A percentile compares a stretch with the other conserved stretches of the same genome.
These are phyloP conservation scores for Coprinopsis marcescibilis DNA, from an alignment of 768 basidiomycete genomes.

Conservation along the genomic window DNA sequence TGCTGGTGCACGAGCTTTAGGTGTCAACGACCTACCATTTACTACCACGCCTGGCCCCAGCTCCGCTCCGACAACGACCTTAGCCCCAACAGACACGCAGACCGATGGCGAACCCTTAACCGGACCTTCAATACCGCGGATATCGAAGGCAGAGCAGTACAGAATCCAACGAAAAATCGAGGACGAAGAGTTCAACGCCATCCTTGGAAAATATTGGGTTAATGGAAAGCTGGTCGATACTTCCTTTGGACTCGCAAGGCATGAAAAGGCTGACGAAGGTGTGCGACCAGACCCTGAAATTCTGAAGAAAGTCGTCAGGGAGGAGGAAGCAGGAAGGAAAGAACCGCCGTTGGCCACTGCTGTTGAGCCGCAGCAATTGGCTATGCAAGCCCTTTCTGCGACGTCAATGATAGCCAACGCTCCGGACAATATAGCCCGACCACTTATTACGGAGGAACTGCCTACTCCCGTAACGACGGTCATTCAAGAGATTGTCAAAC, in stretches of 20 bases:
- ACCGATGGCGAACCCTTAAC: no score
- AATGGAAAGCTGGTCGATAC: conserved; percentile 1
- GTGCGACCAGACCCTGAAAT: neutral
- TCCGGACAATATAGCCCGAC: no score
- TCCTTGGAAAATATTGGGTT: conserved; percentile 9
- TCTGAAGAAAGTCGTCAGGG: neutral
- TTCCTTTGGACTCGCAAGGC: neutral
- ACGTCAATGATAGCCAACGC: no score
- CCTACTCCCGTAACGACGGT: neutral
- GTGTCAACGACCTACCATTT: conserved; percentile 7
- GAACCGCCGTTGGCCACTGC: no score
- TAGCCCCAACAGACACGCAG: neutral
- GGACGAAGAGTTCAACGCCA: conserved; percentile 9
- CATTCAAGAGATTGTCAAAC: neutral
- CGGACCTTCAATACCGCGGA: neutral
- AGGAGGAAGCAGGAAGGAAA: no score
- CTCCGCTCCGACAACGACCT: neutral
- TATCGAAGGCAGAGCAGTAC: conserved; percentile 1
- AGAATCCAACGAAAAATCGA: neutral
- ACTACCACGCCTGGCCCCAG: neutral
- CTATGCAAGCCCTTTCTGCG: no score
- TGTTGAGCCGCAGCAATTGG: no score
- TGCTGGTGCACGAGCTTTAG: conserved; percentile 24
- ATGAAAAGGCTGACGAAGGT: neutral
- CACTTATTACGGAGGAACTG: no score